Percentiles rank a stretch among this genome's conserved stretches.
phyloP scores from a whole-genome alignment of 225 moss, liverwort and hornwort genomes.

The Straminergon stramineum region DNA sequence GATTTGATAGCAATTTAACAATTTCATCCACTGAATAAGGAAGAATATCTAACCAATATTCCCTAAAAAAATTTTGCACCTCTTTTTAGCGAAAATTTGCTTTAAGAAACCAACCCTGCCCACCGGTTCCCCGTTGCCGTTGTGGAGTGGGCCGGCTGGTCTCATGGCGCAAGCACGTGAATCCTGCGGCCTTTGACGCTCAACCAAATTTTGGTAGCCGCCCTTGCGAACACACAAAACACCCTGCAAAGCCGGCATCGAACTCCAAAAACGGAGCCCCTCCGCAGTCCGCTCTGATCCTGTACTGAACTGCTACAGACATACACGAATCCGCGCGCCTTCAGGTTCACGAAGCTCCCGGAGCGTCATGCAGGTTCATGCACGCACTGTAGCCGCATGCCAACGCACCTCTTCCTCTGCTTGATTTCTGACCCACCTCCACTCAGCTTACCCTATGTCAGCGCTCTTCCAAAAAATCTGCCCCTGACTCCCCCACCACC shows the following conservation, averaged over 20 bases:
- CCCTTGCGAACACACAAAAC: background rate
- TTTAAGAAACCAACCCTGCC: fast-evolving
- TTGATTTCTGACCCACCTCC: background rate
- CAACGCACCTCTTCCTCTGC: background rate
- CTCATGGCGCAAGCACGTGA: too few relatives aligned
- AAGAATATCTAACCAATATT: too few relatives aligned
- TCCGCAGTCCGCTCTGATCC: background rate
- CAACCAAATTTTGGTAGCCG: background rate
- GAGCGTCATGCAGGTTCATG: constrained; percentile 12
- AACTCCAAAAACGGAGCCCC: background rate
- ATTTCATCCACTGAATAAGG: too few relatives aligned
- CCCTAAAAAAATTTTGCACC: too few relatives aligned
- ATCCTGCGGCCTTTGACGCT: background rate
- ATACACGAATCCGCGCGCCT: background rate
- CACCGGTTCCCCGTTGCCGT: too few relatives aligned
- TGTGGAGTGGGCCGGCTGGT: background rate
- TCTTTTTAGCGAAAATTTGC: fast-evolving
- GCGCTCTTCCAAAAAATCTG: background rate
- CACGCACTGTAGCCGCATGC: background rate
- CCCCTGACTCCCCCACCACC: background rate
- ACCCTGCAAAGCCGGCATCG: background rate
- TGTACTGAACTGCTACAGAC: background rate
- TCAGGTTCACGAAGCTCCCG: background rate
- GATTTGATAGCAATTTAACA: too few relatives aligned
- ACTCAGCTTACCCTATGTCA: background rate